Evolutionary conservation across 305 asterid genomes (phyloP).

Genomic region (Fraxinus baroniana): DNA sequence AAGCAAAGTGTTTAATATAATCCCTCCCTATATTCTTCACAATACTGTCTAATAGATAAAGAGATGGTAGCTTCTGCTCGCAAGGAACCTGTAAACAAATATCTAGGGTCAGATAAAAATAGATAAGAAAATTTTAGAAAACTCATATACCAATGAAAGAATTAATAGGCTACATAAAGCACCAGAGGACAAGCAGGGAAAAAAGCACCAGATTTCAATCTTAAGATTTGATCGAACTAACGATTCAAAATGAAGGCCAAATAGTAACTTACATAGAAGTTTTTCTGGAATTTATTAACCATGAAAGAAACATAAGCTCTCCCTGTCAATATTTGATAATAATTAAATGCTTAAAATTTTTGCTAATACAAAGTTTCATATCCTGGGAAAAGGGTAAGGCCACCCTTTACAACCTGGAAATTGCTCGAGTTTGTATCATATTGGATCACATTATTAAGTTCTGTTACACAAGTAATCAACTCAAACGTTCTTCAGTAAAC

Average conservation of each 20-base stretch:
- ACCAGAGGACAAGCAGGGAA: neutral
- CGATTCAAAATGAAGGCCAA: conserved; percentile 11
- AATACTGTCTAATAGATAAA: conserved; percentile 90
- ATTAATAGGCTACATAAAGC: conserved; percentile 2
- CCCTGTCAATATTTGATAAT: neutral
- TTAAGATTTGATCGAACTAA: neutral
- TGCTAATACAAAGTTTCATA: neutral
- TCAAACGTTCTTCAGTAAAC: neutral
- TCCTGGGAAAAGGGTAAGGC: neutral
- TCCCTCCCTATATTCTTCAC: conserved; percentile 98
- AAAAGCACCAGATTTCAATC: conserved; percentile 5
- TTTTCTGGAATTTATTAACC: neutral
- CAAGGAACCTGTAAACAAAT: conserved; percentile 71
- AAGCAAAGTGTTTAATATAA: conserved; percentile 80
- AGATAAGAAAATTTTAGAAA: conserved; percentile 3
- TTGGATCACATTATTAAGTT: neutral
- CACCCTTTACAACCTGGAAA: neutral
- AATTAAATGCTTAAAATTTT: neutral
- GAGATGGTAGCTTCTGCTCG: conserved; percentile 92
- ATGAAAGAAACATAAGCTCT: neutral
- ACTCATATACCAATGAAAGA: conserved; percentile 5
- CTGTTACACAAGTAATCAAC: neutral
- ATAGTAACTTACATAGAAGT: neutral
- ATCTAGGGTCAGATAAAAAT: conserved; percentile 34
- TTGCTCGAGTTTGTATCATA: neutral